Base-by-base conservation (phyloP, 1,284 basidiomycete species). In the Thelephora terrestris region DNA sequence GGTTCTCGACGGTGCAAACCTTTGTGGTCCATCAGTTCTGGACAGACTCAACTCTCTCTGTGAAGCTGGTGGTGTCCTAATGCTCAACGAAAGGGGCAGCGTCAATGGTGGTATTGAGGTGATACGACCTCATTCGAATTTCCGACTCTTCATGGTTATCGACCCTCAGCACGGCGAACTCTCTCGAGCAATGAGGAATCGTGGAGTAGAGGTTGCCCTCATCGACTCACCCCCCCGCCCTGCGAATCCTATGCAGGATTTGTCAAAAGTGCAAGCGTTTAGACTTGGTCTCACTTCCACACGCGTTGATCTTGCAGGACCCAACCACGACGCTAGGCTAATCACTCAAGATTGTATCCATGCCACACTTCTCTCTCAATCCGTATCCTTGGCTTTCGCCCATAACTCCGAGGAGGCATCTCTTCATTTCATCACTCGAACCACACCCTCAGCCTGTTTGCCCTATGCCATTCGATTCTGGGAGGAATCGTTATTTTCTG, bases 11-110 rank as follows among this genome's bases (percentile, higher is more conserved):
- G 86, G 86, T 52, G 94, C 96, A 46, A 99, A 99, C 62, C 73
- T 95, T 12, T 99, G 96, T 68, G 93, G 79, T 52, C 85, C 96
- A 2, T 95, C 94, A 2, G 94, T 99, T 4, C 78, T 99, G 23
- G 96, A 99, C 70, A 81, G 96, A 21, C 79, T 99, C 40, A 99
- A 99, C 64, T 95, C 93, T 32, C 79, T 99, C 9, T 98, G 96
- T 62, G 96, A 99, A 67, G 74, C 78, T 14, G 74, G 84, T 46
- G 95, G 96, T 5, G 73, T 72, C 1, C 69, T 99, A 25, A 81
- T 83, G 27, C 74, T 99, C 49, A 94, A 82, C 57, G 96, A 99
- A 65, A 81, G 91, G 46, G 96, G 96, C 0, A 81, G 85, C 34
- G 81, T 93, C 38, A 70, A 86, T 48, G 89, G 89, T 29, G 69